phyloP scores from a whole-genome alignment of 2,329 filamentous ascomycete species.

The Pseudogymnoascus pannorum region DNA sequence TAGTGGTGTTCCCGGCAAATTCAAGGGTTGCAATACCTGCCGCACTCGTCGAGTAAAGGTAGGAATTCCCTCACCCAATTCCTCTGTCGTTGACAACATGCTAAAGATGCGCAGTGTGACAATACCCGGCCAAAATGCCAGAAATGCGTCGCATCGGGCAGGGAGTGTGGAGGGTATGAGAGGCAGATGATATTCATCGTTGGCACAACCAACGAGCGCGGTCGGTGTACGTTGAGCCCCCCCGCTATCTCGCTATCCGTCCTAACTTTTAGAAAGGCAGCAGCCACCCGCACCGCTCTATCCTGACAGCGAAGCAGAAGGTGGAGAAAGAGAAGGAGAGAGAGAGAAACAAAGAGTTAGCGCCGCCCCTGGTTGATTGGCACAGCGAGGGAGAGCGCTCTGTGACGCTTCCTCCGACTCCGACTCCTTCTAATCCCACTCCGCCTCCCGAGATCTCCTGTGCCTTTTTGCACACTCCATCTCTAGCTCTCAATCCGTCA shows the following conservation, averaged over 20 bases:
- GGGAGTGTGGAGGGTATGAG: conserved; percentile 55
- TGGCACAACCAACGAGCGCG: conserved; percentile 34
- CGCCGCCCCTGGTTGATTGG: background rate
- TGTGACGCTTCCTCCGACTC: background rate
- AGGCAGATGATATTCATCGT: conserved; percentile 57
- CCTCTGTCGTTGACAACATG: background rate
- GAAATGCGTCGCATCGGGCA: conserved; percentile 51
- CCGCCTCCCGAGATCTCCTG: background rate
- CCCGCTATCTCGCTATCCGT: conserved; percentile 1
- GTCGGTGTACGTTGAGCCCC: conserved; percentile 7
- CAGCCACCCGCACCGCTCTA: conserved; percentile 6
- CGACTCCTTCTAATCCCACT: background rate
- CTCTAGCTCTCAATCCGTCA: background rate
- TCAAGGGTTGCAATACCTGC: conserved; percentile 58
- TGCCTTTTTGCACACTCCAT: background rate
- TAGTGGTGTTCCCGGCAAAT: conserved; percentile 56
- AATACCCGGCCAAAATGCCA: conserved; percentile 52
- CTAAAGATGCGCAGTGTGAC: conserved; percentile 43
- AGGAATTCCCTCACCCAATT: conserved; percentile 20
- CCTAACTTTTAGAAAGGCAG: background rate
- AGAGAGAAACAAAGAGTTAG: background rate
- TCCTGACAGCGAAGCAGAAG: background rate
- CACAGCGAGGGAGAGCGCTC: background rate
- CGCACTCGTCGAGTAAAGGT: conserved; percentile 52
- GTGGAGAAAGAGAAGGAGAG: background rate